Conservation (phyloP, 495 filamentous ascomycete genomes). For the Penicillium argentinense region DNA sequence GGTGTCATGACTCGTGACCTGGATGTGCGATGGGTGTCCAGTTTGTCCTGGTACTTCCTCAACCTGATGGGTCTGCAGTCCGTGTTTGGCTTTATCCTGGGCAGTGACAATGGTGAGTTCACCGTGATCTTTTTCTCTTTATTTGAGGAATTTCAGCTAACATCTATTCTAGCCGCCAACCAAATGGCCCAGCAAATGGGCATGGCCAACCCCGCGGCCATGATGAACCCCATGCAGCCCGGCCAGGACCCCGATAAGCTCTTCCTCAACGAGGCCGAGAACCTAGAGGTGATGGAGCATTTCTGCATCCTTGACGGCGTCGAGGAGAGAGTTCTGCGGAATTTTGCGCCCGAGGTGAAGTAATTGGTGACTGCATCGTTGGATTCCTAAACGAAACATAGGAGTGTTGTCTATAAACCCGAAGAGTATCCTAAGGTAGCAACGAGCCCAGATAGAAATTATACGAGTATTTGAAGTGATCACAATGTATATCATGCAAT, state of each 20-base stretch:
- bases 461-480: background rate
- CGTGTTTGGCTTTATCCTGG: constrained; percentile 96
- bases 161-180: constrained; percentile 68
- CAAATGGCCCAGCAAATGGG: constrained; percentile 96
- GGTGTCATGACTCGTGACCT: constrained; percentile 93
- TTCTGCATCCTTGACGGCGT: constrained; percentile 85
- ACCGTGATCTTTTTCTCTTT: too few relatives aligned
- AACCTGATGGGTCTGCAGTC: constrained; percentile 95
- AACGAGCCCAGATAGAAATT: background rate
- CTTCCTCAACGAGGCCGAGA: constrained; percentile 88
- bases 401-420: too few relatives aligned
- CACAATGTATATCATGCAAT: background rate
- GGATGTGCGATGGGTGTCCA: constrained; percentile 97
- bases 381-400: too few relatives aligned
- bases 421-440: background rate
- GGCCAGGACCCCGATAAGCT: constrained; percentile 95
- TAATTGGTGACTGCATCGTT: constrained; percentile 11
- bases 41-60: constrained; percentile 97
- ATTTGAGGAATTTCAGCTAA: too few relatives aligned
- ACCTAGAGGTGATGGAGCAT: constrained; percentile 91
- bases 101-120: constrained; percentile 84
- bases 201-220: constrained; percentile 69
- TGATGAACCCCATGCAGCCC: constrained; percentile 78
- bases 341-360: constrained; percentile 32
- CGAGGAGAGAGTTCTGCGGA: constrained; percentile 73